phyloP scores from a whole-genome alignment of 805 yeast species.

The Yamadazyma phyllophila region DNA sequence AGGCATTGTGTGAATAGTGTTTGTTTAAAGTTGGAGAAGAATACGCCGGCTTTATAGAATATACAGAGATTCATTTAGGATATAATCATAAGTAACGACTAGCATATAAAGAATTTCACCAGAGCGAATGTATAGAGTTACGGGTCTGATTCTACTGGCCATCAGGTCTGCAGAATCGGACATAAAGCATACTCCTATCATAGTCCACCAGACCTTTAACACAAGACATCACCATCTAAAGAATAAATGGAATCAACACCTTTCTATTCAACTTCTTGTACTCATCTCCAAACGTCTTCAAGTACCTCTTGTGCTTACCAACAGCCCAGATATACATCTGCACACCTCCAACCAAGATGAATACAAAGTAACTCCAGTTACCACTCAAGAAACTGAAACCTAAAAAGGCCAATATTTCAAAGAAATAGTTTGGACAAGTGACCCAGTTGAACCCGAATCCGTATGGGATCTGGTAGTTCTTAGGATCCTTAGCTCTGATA shows the following conservation, averaged over 20 bases:
- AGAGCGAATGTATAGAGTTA: no score
- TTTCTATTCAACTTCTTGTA: slow-evolving; percentile 76
- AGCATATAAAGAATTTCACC: neutral
- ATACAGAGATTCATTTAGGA: no score
- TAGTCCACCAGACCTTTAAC: no score
- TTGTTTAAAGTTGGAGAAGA: slow-evolving; percentile 58
- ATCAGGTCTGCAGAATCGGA: no score
- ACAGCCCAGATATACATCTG: slow-evolving; percentile 95
- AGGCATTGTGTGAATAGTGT: slow-evolving; percentile 95
- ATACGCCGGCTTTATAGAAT: neutral
- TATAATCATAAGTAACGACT: neutral
- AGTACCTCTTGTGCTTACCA: slow-evolving; percentile 72
- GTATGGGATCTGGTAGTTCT: slow-evolving; percentile 65
- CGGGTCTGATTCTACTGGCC: no score
- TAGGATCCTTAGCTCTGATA: slow-evolving; percentile 49
- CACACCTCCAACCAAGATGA: slow-evolving; percentile 63
- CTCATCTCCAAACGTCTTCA: slow-evolving; percentile 66
- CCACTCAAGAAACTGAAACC: slow-evolving; percentile 67
- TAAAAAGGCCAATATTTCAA: slow-evolving; percentile 79
- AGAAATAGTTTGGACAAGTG: slow-evolving; percentile 93
- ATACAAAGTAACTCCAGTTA: slow-evolving; percentile 73
- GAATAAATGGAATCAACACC: slow-evolving; percentile 72
- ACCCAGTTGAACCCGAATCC: slow-evolving; percentile 82
- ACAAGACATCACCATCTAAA: no score
- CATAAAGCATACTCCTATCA: no score